Evolutionary conservation across 2,329 filamentous ascomycete genomes (phyloP).

Genomic region (Neonectria punicea): DNA sequence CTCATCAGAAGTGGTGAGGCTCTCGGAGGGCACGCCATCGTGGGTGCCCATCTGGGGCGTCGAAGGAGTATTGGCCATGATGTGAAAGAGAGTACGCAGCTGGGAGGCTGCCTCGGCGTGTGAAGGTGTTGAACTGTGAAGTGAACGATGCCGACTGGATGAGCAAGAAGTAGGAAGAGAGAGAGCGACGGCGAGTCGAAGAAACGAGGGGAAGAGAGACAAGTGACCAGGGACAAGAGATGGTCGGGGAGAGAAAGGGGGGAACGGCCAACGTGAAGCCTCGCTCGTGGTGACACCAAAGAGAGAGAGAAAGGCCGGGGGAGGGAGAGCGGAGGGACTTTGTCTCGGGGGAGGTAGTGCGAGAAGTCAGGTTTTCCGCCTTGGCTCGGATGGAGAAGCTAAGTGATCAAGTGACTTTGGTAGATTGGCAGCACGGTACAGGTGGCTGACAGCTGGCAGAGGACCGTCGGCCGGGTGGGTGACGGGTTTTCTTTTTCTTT

Average conservation of each 20-base stretch:
- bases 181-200: background rate
- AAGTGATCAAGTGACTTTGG: background rate
- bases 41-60: slow-evolving; percentile 24
- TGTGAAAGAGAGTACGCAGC: background rate
- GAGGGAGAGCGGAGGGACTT: background rate
- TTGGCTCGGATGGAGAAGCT: background rate
- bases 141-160: background rate
- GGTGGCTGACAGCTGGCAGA: slow-evolving; percentile 9
- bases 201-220: background rate
- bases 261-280: slow-evolving; percentile 8
- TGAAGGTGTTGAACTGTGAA: background rate
- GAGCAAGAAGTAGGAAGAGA: background rate
- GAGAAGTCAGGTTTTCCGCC: background rate
- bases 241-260: slow-evolving; percentile 2
- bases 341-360: slow-evolving; percentile 2
- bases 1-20: background rate
- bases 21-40: background rate
- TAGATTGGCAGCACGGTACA: background rate
- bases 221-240: background rate
- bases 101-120: background rate
- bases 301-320: slow-evolving; percentile 6
- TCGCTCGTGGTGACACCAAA: slow-evolving; percentile 30
- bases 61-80: slow-evolving; percentile 32
- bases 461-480: background rate
- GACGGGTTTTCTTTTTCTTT: background rate